These are phyloP conservation scores for Ophiostoma sp. DNA, from an alignment of 2,329 filamentous ascomycete species.

Conservation along the genomic window DNA sequence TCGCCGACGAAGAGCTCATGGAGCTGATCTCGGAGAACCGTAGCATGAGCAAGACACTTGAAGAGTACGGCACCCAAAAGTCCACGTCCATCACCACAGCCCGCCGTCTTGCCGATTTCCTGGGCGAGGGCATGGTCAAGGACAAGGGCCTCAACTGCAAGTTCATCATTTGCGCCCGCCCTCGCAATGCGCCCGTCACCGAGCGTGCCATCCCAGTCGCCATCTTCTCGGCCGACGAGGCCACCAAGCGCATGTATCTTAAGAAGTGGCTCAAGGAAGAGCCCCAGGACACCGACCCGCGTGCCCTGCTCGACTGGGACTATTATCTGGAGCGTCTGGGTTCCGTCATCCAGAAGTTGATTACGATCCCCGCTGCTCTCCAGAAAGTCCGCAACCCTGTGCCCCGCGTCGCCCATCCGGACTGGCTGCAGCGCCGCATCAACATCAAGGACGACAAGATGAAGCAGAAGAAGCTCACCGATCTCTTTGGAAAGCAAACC, in stretches of 20 bases:
- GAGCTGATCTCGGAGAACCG: slow-evolving; percentile 99
- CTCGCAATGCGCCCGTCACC: slow-evolving; percentile 86
- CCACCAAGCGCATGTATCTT: slow-evolving; percentile 83
- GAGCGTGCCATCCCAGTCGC: slow-evolving; percentile 92
- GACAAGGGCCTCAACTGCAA: slow-evolving; percentile 99
- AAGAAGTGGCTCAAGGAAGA: slow-evolving; percentile 97
- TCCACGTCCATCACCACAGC: slow-evolving; percentile 99
- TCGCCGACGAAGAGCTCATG: slow-evolving; percentile 96
- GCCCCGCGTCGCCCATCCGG: slow-evolving; percentile 87
- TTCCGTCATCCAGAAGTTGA: slow-evolving; percentile 97
- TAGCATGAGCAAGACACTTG: slow-evolving; percentile 94
- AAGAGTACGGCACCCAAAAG: slow-evolving; percentile 94
- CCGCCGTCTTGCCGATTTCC: slow-evolving; percentile 88
- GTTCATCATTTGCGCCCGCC: slow-evolving; percentile 92
- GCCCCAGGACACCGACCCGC: slow-evolving; percentile 83
- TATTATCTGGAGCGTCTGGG: slow-evolving; percentile 96
- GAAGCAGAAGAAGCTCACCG: slow-evolving; percentile 98
- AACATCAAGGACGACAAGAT: slow-evolving; percentile 94
- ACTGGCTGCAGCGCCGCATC: slow-evolving; percentile 93
- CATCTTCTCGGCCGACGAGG: slow-evolving; percentile 92
- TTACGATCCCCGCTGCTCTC: slow-evolving; percentile 94
- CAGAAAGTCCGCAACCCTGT: slow-evolving; percentile 96
- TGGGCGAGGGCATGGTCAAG: slow-evolving; percentile 98
- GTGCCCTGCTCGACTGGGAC: slow-evolving; percentile 89
- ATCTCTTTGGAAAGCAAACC: slow-evolving; percentile 65